These are phyloP conservation scores for Sonneratia alba DNA, from an alignment of 345 rosid genomes.

Conservation along the genomic window DNA sequence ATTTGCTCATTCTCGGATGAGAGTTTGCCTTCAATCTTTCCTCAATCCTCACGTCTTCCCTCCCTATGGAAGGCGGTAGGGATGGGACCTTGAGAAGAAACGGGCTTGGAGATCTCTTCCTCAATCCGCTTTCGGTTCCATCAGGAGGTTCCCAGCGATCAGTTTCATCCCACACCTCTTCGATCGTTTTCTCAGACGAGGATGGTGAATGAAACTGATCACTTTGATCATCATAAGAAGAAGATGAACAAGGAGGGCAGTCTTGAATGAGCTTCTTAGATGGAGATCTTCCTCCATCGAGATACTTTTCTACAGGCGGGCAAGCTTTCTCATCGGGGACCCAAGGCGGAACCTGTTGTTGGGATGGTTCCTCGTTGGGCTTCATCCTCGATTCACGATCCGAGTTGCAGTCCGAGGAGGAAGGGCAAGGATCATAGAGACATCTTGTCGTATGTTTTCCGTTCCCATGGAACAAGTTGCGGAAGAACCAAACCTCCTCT, in stretches of 20 bases:
- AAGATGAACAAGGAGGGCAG: not conserved
- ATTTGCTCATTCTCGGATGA: slow-evolving; percentile 8
- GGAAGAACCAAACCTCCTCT: slow-evolving; percentile 67
- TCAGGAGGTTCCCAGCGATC: not conserved
- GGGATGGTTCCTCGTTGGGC: slow-evolving; percentile 7
- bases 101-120: not conserved
- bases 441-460: slow-evolving; percentile 34
- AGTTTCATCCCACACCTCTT: slow-evolving; percentile 18
- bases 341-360: not conserved
- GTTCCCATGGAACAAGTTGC: slow-evolving; percentile 27
- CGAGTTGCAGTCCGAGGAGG: slow-evolving; percentile 15
- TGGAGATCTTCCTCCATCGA: not conserved
- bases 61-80: slow-evolving; percentile 12
- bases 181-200: slow-evolving; percentile 11
- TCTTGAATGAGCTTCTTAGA: slow-evolving; percentile 7
- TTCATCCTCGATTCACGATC: not conserved
- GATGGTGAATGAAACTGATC: not conserved
- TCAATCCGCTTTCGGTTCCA: not conserved
- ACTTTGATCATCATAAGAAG: not conserved
- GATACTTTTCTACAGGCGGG: slow-evolving; percentile 1
- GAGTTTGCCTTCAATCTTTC: not conserved
- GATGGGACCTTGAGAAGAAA: slow-evolving; percentile 12
- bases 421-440: slow-evolving; percentile 56
- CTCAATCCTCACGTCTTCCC: not conserved
- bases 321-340: not conserved